These are phyloP conservation scores for Verticillium isaacii DNA, from an alignment of 2,329 filamentous ascomycete genomes.

Conservation along the genomic window DNA sequence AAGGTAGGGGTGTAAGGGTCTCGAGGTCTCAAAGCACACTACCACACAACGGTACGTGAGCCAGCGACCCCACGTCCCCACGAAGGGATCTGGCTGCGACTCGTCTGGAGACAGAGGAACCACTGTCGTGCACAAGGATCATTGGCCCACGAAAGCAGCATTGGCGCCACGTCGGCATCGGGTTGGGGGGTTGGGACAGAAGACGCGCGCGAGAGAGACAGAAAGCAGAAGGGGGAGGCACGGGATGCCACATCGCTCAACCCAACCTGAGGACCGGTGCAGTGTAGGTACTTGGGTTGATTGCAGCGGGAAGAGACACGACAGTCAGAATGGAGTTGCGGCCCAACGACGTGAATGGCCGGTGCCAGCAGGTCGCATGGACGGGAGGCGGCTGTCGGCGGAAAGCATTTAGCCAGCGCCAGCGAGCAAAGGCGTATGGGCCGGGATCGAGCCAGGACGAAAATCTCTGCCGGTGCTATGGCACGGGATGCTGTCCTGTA, in stretches of 20 bases:
- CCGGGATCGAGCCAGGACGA: neutral
- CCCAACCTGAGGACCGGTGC: neutral
- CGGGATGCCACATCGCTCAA: neutral
- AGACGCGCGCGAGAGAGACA: neutral
- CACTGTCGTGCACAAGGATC: constrained; percentile 11
- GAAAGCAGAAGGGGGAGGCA: neutral
- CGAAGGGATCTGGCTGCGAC: neutral
- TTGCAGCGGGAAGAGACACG: constrained; percentile 2
- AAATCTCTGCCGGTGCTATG: neutral
- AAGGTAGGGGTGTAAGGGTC: neutral
- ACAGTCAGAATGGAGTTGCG: constrained; percentile 9
- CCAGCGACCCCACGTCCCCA: constrained; percentile 1
- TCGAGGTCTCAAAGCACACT: neutral
- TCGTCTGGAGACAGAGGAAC: neutral
- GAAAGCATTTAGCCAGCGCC: neutral
- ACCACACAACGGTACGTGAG: neutral
- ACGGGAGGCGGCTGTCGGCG: neutral
- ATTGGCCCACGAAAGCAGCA: constrained; percentile 9
- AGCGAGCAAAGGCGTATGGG: neutral
- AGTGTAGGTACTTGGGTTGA: neutral
- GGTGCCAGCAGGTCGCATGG: constrained; percentile 3
- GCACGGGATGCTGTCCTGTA: neutral
- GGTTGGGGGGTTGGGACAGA: constrained; percentile 6
- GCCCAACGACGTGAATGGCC: constrained; percentile 11
- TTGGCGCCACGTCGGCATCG: constrained; percentile 16